A percentile compares a stretch with the other conserved stretches of the same genome.
These are phyloP conservation scores for Capsicum pubescens DNA, from an alignment of 257 asterid genomes.

Conservation along the genomic window DNA sequence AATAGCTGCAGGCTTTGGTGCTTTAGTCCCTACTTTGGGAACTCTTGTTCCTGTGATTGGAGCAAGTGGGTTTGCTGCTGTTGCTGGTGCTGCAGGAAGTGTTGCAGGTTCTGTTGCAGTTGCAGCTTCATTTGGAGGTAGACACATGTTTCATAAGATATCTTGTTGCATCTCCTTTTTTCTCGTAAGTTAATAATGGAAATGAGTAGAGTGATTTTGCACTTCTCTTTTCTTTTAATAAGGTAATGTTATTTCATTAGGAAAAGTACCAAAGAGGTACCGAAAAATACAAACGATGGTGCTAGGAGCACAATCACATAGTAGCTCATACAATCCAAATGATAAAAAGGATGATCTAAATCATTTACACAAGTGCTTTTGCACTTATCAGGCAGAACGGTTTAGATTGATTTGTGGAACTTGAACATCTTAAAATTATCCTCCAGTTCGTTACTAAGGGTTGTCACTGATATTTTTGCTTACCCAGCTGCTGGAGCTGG, in stretches of 20 bases:
- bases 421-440: slow-evolving; percentile 7
- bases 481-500: slow-evolving; percentile 98
- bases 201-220: neutral
- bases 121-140: slow-evolving; percentile 98
- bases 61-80: slow-evolving; percentile 94
- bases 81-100: slow-evolving; percentile 95
- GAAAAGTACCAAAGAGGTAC: neutral
- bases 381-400: neutral
- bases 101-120: slow-evolving; percentile 98
- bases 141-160: slow-evolving; percentile 29
- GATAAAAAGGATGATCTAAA: neutral
- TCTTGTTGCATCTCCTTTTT: slow-evolving; percentile 17
- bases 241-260: neutral
- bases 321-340: neutral
- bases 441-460: slow-evolving; percentile 3
- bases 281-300: neutral
- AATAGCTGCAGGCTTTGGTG: slow-evolving; percentile 92
- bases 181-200: slow-evolving; percentile 16
- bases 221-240: neutral
- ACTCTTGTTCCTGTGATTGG: slow-evolving; percentile 87
- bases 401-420: slow-evolving; percentile 13
- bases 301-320: neutral
- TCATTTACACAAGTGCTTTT: slow-evolving; percentile 20
- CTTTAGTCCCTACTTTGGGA: slow-evolving; percentile 92
- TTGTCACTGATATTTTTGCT: slow-evolving; percentile 29